Evolutionary conservation across 176 grass and related monocot genomes (phyloP), one percentile per base, ranked within the genome.

Genomic region (Avena atlantica): DNA sequence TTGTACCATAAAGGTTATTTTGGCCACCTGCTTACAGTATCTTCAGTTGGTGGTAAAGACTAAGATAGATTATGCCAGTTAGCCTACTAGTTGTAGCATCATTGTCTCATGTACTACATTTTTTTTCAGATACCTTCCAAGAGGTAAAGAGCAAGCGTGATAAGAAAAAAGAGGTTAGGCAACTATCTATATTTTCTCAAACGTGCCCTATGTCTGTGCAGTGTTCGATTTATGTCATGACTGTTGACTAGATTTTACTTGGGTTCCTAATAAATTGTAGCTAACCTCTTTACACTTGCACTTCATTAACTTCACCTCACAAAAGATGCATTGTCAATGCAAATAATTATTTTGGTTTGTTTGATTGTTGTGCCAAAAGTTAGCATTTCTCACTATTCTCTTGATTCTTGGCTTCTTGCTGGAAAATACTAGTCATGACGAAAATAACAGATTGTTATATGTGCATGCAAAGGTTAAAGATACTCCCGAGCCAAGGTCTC

Each of bases 101-200:
- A 79, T 25, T 40, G 88, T 88, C 79, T 83, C 70, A 84, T 67
- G 49, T 81, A 19, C 23, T n/a, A 47, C 63, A 81, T 5, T 79
- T 42, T 90, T 87, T 88, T 90, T 5, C 88, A 96, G 92, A 92
- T 89, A 93, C 89, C 71, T 96, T 96, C 71, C 92, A 89, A 84
- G 92, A 96, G 74, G 94, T 96, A 48, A 96, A 96, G 89, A 96
- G 89, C 84, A 96, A 96, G 67, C 85, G 94, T 1, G 91, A 92
- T 17, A 96, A 96, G 87, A 96, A 96, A 88, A 96, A 93, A 80
- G 94, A 94, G 91, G 92, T 95, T 47, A 81, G 86, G 64, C 59
- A 20, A 24, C 25, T 27, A 2, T 68, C 20, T 29, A 3, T 62
- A 70, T 67, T 60, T 76, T 49, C 12, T 89, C 55, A 74, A 52